Evolutionary conservation across 352 stramenopile species (phyloP), one percentile per base, ranked within the genome.

Genomic region (Blastocystis hominis): DNA sequence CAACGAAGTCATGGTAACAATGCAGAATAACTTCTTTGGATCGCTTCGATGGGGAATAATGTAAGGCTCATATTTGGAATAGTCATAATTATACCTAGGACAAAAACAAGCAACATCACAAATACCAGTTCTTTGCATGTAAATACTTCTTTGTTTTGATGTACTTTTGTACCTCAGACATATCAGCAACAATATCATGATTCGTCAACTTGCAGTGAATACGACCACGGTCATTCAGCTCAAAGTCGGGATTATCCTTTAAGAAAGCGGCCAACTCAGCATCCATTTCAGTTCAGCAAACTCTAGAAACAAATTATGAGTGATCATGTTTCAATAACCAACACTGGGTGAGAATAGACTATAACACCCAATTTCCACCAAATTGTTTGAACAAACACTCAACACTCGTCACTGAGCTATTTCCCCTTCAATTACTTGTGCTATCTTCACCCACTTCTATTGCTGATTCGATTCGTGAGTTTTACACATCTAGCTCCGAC

Each of bases 11-110:
- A 70, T 86, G 3, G 76, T 86, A 36, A 86, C 63, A 75, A 76
- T 86, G 15, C 76, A 86, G 30, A 86, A 86, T 34, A 86, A 36
- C 76, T 86, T 86, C 76, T 86, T 86, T 20, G 59, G 59, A 77
- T 86, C 76, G 15, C 36, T 75, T 2, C 40, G 40, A 59, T 86
- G 76, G 7, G 44, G 30, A 3, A 75, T 24, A 75, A 86, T 86
- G 40, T 76, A 86, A 2, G 76, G 76, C 42, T 75, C 20, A 50
- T 86, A 86, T n/a, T 86, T 86, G 0, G 76, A 76, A 70, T 76
- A 86, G 63, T 86, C 76, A 40, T 86, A 76, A 46, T 72, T 76
- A 44, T 86, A 86, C 76, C 76, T 86, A 70, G 3, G n/a, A 15
- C 6, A 6, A 54, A 76, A 86, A 30, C 3, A 7, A 72, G 3